A percentile compares a stretch with the other conserved stretches of the same genome.
Evolutionary conservation across 495 filamentous ascomycete genomes (phyloP).

Genomic region (Talaromyces trachyspermus): DNA sequence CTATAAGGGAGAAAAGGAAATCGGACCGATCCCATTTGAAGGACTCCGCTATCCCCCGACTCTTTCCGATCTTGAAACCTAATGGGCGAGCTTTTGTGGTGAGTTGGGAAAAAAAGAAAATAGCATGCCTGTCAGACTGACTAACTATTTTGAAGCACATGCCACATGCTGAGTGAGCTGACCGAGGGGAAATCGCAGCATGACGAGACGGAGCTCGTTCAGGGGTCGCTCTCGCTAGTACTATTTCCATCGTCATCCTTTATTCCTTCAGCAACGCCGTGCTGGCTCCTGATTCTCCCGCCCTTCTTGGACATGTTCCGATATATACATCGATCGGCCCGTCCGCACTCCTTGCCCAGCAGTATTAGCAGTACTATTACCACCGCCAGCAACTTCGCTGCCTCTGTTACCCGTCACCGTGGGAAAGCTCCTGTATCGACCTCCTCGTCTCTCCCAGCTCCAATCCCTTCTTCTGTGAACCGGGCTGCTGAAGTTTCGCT

Average conservation of each 20-base stretch:
- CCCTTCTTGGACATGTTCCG: constrained; percentile 6
- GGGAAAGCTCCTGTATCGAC: not conserved
- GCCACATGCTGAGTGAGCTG: no score
- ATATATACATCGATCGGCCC: constrained; percentile 2
- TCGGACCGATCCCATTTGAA: not conserved
- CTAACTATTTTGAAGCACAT: no score
- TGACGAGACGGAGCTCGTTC: no score
- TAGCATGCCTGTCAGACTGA: no score
- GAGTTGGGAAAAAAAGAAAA: no score
- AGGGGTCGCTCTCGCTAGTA: no score
- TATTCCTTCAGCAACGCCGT: not conserved
- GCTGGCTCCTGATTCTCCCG: not conserved
- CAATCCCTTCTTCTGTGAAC: constrained; percentile 3
- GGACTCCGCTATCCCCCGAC: constrained; percentile 4
- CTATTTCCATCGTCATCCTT: not conserved
- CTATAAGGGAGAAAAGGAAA: no score
- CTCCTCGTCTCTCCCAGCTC: constrained; percentile 3
- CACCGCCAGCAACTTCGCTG: no score
- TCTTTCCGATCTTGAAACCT: constrained; percentile 9
- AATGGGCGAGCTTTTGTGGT: not conserved
- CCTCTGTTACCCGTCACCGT: not conserved
- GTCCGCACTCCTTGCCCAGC: not conserved
- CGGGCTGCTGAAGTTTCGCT: constrained; percentile 4
- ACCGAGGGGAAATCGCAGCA: no score
- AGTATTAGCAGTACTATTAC: no score